A percentile compares a stretch with the other conserved stretches of the same genome.
Evolutionary conservation across 768 basidiomycete species (phyloP).

Genomic region (Trametopsis cervina): DNA sequence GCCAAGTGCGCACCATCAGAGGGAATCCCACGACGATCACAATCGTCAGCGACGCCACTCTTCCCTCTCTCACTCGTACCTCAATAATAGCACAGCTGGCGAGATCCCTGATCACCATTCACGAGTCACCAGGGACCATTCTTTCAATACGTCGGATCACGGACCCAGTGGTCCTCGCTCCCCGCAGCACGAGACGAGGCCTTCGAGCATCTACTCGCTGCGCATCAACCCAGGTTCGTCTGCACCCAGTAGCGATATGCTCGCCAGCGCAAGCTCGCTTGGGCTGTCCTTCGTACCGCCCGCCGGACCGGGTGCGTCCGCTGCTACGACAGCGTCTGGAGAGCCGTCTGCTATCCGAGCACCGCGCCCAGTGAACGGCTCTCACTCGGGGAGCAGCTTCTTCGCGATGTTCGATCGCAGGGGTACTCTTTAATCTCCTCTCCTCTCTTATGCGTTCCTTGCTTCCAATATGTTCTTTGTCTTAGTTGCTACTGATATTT

Average conservation of each 20-base stretch:
- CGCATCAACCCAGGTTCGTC: not conserved
- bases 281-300: conserved; percentile 7
- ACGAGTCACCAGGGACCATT: not conserved
- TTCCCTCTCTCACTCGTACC: not conserved
- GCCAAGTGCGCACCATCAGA: not conserved
- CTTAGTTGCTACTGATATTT: too few species aligned
- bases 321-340: conserved; percentile 7
- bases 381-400: not conserved
- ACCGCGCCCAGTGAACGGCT: conserved; percentile 8
- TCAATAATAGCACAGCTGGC: not conserved
- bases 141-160: not conserved
- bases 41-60: conserved; percentile 5
- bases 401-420: conserved; percentile 4
- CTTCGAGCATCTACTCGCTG: not conserved
- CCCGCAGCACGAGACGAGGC: not conserved
- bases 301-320: conserved; percentile 3
- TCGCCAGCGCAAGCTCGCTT: conserved; percentile 5
- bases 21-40: not conserved
- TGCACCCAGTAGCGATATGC: not conserved
- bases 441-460: not conserved
- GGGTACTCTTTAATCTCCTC: not conserved
- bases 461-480: not conserved
- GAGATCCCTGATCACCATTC: not conserved
- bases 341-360: conserved; percentile 10
- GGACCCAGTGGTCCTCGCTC: not conserved